Base-by-base conservation (phyloP, 2,329 filamentous ascomycete genomes). In the Byssothecium circinans region DNA sequence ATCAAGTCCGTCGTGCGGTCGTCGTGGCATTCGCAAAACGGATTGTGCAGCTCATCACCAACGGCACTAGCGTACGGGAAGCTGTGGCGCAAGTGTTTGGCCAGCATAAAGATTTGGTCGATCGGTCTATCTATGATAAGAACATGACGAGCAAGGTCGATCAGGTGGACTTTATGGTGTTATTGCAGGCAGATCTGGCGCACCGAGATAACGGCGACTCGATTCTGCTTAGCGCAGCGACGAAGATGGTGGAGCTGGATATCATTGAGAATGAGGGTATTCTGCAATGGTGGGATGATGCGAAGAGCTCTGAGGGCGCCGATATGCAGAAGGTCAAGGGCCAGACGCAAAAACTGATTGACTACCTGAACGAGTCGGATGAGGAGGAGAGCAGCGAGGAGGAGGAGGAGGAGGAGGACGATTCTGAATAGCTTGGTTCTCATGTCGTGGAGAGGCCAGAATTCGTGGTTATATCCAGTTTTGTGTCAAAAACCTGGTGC, bases 261-360 rank as follows among this genome's bases (percentile, higher is more conserved):
- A 80, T 95, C 14, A 74, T 96, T 1, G 90, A 96, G 67, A 90
- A 96, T 64, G 91, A 96, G 34, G 91, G 88, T 0, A 88, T 96
- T 57, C 75, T 92, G 61, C 81, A 81, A 39, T 99, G 94, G 94
- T 97, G 91, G 91, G 81, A 78, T 17, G 87, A 95, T 68, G 78
- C 81, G 71, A 78, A 85, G 62, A 86, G 87, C 5, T 80, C 74
- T 19, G 84, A 84, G 45, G 84, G 78, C 12, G 86, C 88, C 45
- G 81, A 82, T 43, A 83, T 96, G 85, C 72, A 73, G 49, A 80
- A 75, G 41, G 82, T 96, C 14, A 85, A 86, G 67, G 82, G 81
- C 51, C 88, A 88, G 74, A 90, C 88, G 48, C 79, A 83, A 61
- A 83, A 85, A 43, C 82, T 97, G 69, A 85, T 97, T 36, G 89